Conservation (phyloP, 441 rosid genomes). For the Mallotus repandus region DNA sequence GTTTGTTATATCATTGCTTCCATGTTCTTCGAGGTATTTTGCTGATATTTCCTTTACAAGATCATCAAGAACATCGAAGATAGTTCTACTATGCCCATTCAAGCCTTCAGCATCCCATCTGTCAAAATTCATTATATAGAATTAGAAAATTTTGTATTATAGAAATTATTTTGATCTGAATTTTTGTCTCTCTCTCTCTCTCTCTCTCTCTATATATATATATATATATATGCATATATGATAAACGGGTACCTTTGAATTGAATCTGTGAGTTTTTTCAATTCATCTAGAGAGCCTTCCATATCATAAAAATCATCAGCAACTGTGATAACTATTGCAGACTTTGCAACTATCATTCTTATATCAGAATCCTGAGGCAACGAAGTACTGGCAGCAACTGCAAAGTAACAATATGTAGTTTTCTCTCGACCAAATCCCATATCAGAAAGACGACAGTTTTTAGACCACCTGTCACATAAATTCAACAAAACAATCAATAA, state of each 20-base stretch:
- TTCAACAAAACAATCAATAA: not conserved
- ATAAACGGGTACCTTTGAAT: slow-evolving; percentile 35
- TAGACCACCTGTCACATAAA: slow-evolving; percentile 48
- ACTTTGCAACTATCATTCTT: slow-evolving; percentile 42
- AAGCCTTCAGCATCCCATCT: slow-evolving; percentile 60
- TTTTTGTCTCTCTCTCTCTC: too few species aligned
- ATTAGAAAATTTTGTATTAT: too few species aligned
- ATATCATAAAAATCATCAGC: slow-evolving; percentile 70
- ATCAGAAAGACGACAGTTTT: slow-evolving; percentile 41
- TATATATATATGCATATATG: too few species aligned
- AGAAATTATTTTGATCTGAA: too few species aligned
- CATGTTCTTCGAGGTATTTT: slow-evolving; percentile 29
- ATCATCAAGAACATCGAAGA: slow-evolving; percentile 55
- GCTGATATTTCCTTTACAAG: slow-evolving; percentile 36
- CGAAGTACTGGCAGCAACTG: slow-evolving; percentile 36
- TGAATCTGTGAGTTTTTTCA: slow-evolving; percentile 47
- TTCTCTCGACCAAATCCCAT: slow-evolving; percentile 73
- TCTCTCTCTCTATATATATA: too few species aligned
- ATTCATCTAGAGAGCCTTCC: slow-evolving; percentile 48
- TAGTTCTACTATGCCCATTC: slow-evolving; percentile 40
- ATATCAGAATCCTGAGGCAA: slow-evolving; percentile 36
- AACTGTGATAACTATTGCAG: slow-evolving; percentile 50
- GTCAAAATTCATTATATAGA: not conserved
- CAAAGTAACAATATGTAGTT: slow-evolving; percentile 59
- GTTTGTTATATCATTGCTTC: slow-evolving; percentile 35